Evolutionary conservation across 106 monocot genomes (phyloP).

Genomic region (Allium fistulosum): DNA sequence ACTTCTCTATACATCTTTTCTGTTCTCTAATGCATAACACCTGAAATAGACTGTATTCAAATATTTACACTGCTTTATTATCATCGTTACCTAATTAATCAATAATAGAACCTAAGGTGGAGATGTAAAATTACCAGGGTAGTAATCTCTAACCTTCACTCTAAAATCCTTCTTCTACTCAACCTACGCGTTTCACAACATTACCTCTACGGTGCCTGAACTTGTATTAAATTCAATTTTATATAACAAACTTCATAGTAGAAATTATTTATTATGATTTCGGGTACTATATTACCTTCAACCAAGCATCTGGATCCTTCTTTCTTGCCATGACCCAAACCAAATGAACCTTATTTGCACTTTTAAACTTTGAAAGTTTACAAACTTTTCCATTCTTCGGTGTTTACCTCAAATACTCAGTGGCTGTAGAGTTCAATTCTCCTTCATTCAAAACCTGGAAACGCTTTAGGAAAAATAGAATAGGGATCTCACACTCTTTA

Average conservation of each 20-base stretch:
- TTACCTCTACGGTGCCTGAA: constrained; percentile 73
- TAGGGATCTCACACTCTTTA: constrained; percentile 30
- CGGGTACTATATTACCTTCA: constrained; percentile 10
- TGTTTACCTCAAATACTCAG: constrained; percentile 20
- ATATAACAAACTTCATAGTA: too few species aligned
- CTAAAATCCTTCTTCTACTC: constrained; percentile 14
- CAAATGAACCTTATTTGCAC: constrained; percentile 22
- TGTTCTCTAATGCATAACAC: too few species aligned
- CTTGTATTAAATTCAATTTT: too few species aligned
- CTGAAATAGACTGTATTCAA: too few species aligned
- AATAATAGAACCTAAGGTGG: constrained; percentile 11
- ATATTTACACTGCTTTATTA: too few species aligned
- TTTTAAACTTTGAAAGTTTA: constrained; percentile 10
- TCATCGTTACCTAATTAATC: too few species aligned
- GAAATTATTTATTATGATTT: too few species aligned
- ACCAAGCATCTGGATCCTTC: constrained; percentile 50
- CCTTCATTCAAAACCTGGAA: constrained; percentile 3
- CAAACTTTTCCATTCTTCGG: constrained; percentile 4
- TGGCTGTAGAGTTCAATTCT: constrained; percentile 13
- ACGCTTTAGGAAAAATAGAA: constrained; percentile 38
- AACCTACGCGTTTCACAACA: constrained; percentile 41
- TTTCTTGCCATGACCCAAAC: constrained; percentile 41
- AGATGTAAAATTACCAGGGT: constrained; percentile 26
- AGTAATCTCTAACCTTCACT: constrained; percentile 47
- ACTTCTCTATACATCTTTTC: too few species aligned